phyloP scores from a whole-genome alignment of 306 rosid species.

The Gleditsia sinensis region DNA sequence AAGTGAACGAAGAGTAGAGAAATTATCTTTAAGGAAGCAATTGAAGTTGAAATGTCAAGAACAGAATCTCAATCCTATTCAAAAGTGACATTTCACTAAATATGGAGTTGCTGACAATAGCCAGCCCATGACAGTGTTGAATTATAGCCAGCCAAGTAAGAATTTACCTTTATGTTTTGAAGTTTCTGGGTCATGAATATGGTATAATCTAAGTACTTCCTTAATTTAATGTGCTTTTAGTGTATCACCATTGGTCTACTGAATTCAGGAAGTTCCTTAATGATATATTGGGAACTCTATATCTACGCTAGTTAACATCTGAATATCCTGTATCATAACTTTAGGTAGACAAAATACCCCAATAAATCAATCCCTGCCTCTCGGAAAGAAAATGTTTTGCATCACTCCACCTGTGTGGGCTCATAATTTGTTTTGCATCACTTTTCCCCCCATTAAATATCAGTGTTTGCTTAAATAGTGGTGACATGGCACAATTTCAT shows the following conservation, averaged over 20 bases:
- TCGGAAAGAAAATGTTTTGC: conserved; percentile 69
- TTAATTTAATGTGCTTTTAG: neutral
- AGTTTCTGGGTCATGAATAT: conserved; percentile 23
- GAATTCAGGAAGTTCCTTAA: conserved; percentile 28
- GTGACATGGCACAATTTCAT: no score
- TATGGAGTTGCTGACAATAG: conserved; percentile 58
- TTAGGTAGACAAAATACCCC: conserved; percentile 57
- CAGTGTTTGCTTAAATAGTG: no score
- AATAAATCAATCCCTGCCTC: conserved; percentile 48
- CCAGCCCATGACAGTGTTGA: conserved; percentile 47
- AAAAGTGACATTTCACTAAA: conserved; percentile 51
- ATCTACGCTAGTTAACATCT: conserved; percentile 24
- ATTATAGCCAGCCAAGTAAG: conserved; percentile 68
- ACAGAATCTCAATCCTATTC: conserved; percentile 61
- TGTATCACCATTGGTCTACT: conserved; percentile 17
- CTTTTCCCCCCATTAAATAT: no score
- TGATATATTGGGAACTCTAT: neutral
- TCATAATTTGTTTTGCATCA: no score
- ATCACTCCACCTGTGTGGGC: no score
- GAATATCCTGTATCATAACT: conserved; percentile 35
- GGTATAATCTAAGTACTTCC: neutral
- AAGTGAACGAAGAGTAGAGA: conserved; percentile 76
- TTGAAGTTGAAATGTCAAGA: conserved; percentile 95
- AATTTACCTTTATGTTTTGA: neutral
- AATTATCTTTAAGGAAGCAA: conserved; percentile 87